These are phyloP conservation scores for Erucastrum elatum DNA, from an alignment of 345 rosid species.

Conservation along the genomic window DNA sequence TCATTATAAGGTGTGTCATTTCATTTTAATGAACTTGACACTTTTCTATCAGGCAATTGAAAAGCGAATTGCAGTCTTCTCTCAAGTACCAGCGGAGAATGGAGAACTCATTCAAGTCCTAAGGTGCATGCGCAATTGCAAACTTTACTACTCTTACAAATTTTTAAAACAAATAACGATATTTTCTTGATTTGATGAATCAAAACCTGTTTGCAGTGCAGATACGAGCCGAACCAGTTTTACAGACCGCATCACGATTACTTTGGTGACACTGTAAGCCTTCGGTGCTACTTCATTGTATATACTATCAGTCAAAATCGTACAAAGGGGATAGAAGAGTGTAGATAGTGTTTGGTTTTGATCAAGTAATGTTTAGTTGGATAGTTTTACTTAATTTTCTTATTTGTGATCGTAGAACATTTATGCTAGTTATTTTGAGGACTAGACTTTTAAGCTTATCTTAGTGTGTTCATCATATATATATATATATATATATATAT, in stretches of 20 bases:
- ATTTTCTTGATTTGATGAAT: conserved; percentile 49
- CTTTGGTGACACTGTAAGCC: conserved; percentile 85
- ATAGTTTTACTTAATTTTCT: neutral
- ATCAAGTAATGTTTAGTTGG: neutral
- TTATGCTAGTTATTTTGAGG: neutral
- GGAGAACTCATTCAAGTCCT: conserved; percentile 96
- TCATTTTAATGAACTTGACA: neutral
- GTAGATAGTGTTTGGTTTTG: neutral
- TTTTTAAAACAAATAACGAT: conserved; percentile 24
- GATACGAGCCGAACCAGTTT: conserved; percentile 83
- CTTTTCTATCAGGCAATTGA: conserved; percentile 66
- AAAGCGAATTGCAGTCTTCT: conserved; percentile 82
- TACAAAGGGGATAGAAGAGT: neutral
- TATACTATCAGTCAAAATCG: neutral
- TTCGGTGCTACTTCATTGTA: neutral
- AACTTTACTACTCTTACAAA: conserved; percentile 20
- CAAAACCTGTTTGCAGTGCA: conserved; percentile 78
- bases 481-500: too few species aligned
- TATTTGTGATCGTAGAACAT: neutral
- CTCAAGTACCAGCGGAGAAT: conserved; percentile 90
- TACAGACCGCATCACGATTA: conserved; percentile 97
- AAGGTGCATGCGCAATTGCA: conserved; percentile 51
- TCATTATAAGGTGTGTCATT: neutral
- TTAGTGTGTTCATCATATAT: neutral
- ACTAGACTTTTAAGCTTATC: neutral